phyloP scores from a whole-genome alignment of 2,329 filamentous ascomycete species.

The Fusarium chaquense region DNA sequence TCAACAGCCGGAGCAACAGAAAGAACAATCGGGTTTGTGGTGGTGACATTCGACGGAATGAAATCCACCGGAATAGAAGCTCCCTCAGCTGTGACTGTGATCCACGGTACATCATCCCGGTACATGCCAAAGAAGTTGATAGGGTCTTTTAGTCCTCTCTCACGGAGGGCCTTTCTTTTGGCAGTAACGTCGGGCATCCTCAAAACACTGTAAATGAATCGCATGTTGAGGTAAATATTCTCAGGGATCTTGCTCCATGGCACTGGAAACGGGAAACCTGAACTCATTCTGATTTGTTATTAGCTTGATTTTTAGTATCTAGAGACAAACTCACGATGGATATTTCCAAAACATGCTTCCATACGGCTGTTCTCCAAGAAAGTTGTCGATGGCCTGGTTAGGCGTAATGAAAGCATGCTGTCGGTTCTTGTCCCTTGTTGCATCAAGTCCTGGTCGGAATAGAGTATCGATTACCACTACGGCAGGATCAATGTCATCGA shows the following conservation, averaged over 20 bases:
- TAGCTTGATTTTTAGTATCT: not conserved
- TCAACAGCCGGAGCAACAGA: constrained; percentile 52
- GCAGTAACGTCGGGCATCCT: constrained; percentile 44
- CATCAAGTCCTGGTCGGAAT: constrained; percentile 16
- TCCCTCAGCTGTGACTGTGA: constrained; percentile 44
- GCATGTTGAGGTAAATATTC: constrained; percentile 51
- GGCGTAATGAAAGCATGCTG: constrained; percentile 19
- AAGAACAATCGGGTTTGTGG: constrained; percentile 60
- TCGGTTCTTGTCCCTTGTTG: not conserved
- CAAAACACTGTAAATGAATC: constrained; percentile 48
- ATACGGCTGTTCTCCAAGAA: constrained; percentile 29
- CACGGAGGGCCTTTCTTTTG: constrained; percentile 40
- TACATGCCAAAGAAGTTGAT: constrained; percentile 44
- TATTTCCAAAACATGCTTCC: constrained; percentile 43
- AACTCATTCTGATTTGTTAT: constrained; percentile 28
- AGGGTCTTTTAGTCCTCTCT: constrained; percentile 37
- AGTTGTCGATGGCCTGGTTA: constrained; percentile 25
- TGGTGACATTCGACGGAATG: constrained; percentile 42
- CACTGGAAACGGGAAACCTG: constrained; percentile 60
- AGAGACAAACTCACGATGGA: constrained; percentile 26
- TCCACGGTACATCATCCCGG: constrained; percentile 47
- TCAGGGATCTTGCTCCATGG: constrained; percentile 52
- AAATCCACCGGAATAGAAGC: constrained; percentile 30
- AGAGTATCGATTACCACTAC: not conserved
- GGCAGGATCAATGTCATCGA: not conserved